These are phyloP conservation scores for Ammopiptanthus mongolicus DNA, from an alignment of 306 rosid genomes.

Conservation along the genomic window DNA sequence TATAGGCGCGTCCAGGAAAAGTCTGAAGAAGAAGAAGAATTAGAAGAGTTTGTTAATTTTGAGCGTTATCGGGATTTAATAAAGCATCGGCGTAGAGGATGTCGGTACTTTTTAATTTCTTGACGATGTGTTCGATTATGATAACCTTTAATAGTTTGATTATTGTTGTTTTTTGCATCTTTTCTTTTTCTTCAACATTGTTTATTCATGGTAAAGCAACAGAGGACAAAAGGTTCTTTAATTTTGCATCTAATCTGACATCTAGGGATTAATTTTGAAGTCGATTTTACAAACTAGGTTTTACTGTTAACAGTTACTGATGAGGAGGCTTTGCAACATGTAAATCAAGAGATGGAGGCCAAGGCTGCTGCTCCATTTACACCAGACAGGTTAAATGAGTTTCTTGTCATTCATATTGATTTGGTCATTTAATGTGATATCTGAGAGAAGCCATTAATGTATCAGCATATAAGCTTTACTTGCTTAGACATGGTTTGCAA, in stretches of 20 bases:
- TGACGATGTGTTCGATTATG: constrained; percentile 36
- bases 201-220: constrained; percentile 23
- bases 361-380: constrained; percentile 67
- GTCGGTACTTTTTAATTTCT: constrained; percentile 90
- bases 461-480: background rate
- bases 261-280: constrained; percentile 8
- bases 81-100: constrained; percentile 99
- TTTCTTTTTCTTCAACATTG: background rate
- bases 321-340: constrained; percentile 92
- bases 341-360: constrained; percentile 89
- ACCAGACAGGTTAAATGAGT: constrained; percentile 52
- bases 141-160: constrained; percentile 22
- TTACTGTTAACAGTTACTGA: constrained; percentile 68
- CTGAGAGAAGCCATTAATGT: background rate
- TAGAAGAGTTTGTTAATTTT: constrained; percentile 99
- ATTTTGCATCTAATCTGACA: constrained; percentile 1
- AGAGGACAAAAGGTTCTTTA: constrained; percentile 8
- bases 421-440: background rate
- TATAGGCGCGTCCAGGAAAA: constrained; percentile 66
- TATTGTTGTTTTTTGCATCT: constrained; percentile 11
- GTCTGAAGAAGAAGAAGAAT: constrained; percentile 92
- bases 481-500: background rate
- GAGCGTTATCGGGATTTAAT: constrained; percentile 99
- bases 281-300: constrained; percentile 40
- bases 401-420: constrained; percentile 1